phyloP scores from a whole-genome alignment of 2,329 filamentous ascomycete genomes.

The Arachnomyces sp. region DNA sequence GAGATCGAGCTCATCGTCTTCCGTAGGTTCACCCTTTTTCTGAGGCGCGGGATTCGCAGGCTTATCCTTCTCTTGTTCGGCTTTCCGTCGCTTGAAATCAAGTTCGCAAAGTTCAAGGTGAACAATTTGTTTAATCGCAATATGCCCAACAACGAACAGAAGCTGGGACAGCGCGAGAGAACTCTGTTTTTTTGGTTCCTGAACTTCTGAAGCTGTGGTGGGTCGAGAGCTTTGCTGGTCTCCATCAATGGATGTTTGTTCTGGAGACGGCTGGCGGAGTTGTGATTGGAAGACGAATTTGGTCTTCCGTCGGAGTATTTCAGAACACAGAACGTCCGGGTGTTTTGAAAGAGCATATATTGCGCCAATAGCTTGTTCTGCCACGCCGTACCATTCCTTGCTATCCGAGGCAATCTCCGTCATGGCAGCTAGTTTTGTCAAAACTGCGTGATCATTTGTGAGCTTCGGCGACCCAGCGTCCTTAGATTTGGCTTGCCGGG shows the following conservation, averaged over 20 bases:
- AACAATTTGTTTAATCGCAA: conserved; percentile 98
- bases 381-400: conserved; percentile 91
- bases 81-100: conserved; percentile 93
- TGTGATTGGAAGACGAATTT: conserved; percentile 63
- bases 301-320: conserved; percentile 81
- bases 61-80: conserved; percentile 43
- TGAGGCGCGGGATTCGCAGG: conserved; percentile 36
- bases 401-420: conserved; percentile 78
- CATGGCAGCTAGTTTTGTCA: conserved; percentile 72
- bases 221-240: conserved; percentile 22
- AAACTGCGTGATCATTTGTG: conserved; percentile 83
- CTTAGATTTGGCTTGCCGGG: conserved; percentile 67
- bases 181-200: conserved; percentile 51
- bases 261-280: conserved; percentile 20
- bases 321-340: conserved; percentile 85
- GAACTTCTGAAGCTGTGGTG: conserved; percentile 22
- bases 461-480: conserved; percentile 60
- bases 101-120: conserved; percentile 95
- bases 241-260: conserved; percentile 19
- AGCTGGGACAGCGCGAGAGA: conserved; percentile 77
- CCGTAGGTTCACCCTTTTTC: conserved; percentile 51
- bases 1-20: conserved; percentile 84
- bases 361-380: conserved; percentile 90
- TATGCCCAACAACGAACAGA: conserved; percentile 89
- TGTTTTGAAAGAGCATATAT: conserved; percentile 93